A percentile compares a stretch with the other conserved stretches of the same genome.
Conservation (phyloP, 2,329 filamentous ascomycete species). For the Colletotrichum zoysiae region DNA sequence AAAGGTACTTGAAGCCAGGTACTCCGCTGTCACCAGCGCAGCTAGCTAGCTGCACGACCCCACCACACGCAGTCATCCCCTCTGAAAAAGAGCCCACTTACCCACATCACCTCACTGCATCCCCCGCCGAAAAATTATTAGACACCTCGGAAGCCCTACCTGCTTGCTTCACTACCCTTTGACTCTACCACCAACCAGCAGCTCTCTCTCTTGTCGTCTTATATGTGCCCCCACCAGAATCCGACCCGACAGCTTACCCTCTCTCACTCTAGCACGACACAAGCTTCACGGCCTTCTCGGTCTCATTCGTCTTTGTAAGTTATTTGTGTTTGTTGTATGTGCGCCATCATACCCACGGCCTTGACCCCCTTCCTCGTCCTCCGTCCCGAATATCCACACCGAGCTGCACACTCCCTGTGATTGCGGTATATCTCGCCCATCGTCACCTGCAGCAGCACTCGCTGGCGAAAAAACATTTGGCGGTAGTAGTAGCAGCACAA, state of each 20-base stretch:
- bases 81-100: slow-evolving; percentile 40
- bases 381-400: slow-evolving; percentile 34
- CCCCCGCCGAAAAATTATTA: slow-evolving; percentile 42
- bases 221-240: slow-evolving; percentile 38
- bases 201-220: slow-evolving; percentile 20
- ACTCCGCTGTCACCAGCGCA: slow-evolving; percentile 28
- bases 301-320: slow-evolving; percentile 31
- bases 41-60: slow-evolving; percentile 23
- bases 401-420: slow-evolving; percentile 32
- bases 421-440: slow-evolving; percentile 36
- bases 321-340: slow-evolving; percentile 30
- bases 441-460: slow-evolving; percentile 21
- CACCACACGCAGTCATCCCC: slow-evolving; percentile 35
- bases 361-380: slow-evolving; percentile 11
- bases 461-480: slow-evolving; percentile 6
- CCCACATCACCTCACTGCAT: slow-evolving; percentile 40
- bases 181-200: slow-evolving; percentile 10
- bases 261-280: slow-evolving; percentile 33
- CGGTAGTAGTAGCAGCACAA: slow-evolving; percentile 15
- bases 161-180: slow-evolving; percentile 17
- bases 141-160: slow-evolving; percentile 42
- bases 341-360: slow-evolving; percentile 7
- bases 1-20: slow-evolving; percentile 26
- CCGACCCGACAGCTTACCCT: slow-evolving; percentile 38
- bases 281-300: slow-evolving; percentile 13